Conservation (phyloP, 768 basidiomycete genomes). For the Imleria badia region DNA sequence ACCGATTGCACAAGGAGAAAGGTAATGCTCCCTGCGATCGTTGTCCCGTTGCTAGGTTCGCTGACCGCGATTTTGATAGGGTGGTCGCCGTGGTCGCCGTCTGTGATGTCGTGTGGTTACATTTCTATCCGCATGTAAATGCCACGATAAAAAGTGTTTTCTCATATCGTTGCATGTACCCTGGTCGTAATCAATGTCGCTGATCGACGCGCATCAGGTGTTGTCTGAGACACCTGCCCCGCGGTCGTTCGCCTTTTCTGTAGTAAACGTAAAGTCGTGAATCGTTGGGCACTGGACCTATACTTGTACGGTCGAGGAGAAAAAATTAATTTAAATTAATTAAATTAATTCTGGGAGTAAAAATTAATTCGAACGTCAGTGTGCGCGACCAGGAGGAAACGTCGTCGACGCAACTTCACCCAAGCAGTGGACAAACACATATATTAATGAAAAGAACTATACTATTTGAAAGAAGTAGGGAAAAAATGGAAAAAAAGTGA, state of each 20-base stretch:
- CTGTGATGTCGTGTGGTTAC: slow-evolving; percentile 45
- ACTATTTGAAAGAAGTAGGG: no score
- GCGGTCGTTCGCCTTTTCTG: slow-evolving; percentile 54
- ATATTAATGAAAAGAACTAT: no score
- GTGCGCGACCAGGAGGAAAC: no score
- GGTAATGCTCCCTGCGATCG: slow-evolving; percentile 43
- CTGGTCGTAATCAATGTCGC: slow-evolving; percentile 57
- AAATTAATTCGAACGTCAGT: no score
- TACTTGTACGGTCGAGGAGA: no score
- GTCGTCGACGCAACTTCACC: no score
- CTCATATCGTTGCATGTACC: slow-evolving; percentile 36
- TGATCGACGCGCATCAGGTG: slow-evolving; percentile 84
- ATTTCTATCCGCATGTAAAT: slow-evolving; percentile 11
- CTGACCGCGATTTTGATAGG: slow-evolving; percentile 44
- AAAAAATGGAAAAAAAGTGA: no score
- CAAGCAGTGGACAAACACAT: no score
- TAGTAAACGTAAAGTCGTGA: background rate
- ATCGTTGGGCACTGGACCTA: no score
- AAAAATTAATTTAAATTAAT: no score
- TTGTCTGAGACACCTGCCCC: slow-evolving; percentile 59
- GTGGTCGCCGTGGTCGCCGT: slow-evolving; percentile 99
- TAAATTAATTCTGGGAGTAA: no score
- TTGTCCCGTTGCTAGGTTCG: background rate
- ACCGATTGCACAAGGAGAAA: slow-evolving; percentile 98
- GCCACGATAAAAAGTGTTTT: slow-evolving; percentile 22